Evolutionary conservation across 208 protist genomes (phyloP).

Genomic region (Trypanosoma melophagium): DNA sequence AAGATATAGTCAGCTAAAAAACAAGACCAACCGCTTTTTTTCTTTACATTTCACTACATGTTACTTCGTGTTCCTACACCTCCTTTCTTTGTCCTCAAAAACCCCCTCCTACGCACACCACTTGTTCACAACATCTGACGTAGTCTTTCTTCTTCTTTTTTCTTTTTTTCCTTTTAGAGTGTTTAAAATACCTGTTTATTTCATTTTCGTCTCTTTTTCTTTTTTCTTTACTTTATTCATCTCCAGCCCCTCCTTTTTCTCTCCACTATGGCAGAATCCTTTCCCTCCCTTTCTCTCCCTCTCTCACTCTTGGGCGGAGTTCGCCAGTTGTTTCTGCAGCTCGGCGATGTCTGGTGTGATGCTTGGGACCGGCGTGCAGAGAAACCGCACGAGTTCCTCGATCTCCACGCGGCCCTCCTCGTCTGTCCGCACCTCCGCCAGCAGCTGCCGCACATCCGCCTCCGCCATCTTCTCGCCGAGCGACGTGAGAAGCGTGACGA

Average conservation of each 20-base stretch:
- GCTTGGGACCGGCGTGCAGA: constrained; percentile 84
- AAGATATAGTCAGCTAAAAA: too few species aligned
- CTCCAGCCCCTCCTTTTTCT: too few species aligned
- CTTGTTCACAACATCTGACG: not conserved
- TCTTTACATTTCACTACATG: too few species aligned
- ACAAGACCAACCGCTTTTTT: too few species aligned
- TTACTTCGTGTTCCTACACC: too few species aligned
- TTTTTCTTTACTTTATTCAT: not conserved
- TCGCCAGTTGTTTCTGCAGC: constrained; percentile 76
- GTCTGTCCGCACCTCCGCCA: constrained; percentile 76
- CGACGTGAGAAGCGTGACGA: constrained; percentile 82
- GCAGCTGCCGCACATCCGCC: constrained; percentile 76
- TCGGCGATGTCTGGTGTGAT: constrained; percentile 86
- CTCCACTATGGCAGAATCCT: too few species aligned
- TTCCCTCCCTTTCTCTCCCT: not conserved
- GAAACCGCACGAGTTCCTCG: constrained; percentile 77
- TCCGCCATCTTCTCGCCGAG: constrained; percentile 90
- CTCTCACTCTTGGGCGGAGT: constrained; percentile 11
- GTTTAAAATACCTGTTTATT: too few species aligned
- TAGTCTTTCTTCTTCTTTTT: not conserved
- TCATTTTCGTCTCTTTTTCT: too few species aligned
- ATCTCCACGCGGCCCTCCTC: constrained; percentile 77
- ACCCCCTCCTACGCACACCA: too few species aligned
- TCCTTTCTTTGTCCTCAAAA: too few species aligned
- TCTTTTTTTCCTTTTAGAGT: too few species aligned